Conservation (phyloP, 495 filamentous ascomycete species). For the Xylaria cubensis region DNA sequence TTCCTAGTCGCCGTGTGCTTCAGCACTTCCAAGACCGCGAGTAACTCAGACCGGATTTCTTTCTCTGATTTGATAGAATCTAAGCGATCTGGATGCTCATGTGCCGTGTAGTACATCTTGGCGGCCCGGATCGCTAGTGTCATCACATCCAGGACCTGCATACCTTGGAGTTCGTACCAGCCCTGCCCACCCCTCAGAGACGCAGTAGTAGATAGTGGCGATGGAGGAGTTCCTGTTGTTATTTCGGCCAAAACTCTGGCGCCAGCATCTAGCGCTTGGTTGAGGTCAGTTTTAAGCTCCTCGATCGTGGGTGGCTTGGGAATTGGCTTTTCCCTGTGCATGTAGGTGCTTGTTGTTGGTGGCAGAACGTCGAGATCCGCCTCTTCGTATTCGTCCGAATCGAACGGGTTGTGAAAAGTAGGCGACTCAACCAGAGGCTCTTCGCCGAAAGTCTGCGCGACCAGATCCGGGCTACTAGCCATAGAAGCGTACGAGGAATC, state of each 20-base stretch:
- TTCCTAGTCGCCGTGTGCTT: conserved; percentile 88
- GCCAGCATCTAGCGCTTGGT: conserved; percentile 68
- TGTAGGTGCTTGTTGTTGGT: conserved; percentile 95
- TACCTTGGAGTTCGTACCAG: conserved; percentile 86
- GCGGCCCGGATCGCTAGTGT: conserved; percentile 94
- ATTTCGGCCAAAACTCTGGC: conserved; percentile 66
- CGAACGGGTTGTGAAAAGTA: conserved; percentile 63
- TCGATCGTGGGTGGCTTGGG: conserved; percentile 85
- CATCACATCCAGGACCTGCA: conserved; percentile 89
- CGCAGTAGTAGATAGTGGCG: conserved; percentile 37
- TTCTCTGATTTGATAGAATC: conserved; percentile 85
- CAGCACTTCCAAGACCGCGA: conserved; percentile 84
- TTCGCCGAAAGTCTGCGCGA: conserved; percentile 45
- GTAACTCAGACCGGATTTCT: conserved; percentile 77
- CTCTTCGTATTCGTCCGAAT: conserved; percentile 65
- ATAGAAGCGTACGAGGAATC: conserved; percentile 64
- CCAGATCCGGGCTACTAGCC: conserved; percentile 61
- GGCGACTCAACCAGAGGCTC: conserved; percentile 63
- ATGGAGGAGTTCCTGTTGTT: conserved; percentile 33
- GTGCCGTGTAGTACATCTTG: conserved; percentile 91
- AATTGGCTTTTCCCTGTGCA: conserved; percentile 81
- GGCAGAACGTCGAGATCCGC: conserved; percentile 80
- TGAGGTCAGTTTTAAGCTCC: conserved; percentile 77
- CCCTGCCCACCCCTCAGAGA: conserved; percentile 56
- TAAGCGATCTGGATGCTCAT: conserved; percentile 81